Percentiles rank a stretch among this genome's conserved stretches.
These are phyloP conservation scores for Vanderwaltozyma polyspora DNA, from an alignment of 805 yeast species.

Conservation along the genomic window DNA sequence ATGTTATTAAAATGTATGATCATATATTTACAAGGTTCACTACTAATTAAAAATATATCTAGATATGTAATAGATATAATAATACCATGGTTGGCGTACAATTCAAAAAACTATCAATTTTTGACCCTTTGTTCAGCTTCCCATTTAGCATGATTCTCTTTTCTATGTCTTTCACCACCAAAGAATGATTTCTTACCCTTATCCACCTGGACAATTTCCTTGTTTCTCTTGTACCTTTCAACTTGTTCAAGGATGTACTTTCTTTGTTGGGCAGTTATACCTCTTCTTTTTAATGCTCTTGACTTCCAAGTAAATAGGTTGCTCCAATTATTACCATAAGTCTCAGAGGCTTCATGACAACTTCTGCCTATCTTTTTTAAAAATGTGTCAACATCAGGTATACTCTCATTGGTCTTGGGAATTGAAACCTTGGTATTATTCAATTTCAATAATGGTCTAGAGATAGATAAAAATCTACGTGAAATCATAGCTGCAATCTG, in stretches of 20 bases:
- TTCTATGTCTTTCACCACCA: slow-evolving; percentile 82
- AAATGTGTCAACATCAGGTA: slow-evolving; percentile 66
- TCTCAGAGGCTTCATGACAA: slow-evolving; percentile 55
- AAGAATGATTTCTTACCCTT: slow-evolving; percentile 58
- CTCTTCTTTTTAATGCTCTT: slow-evolving; percentile 54
- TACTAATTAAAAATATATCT: too few relatives aligned
- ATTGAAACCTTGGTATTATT: slow-evolving; percentile 8
- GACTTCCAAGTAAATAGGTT: slow-evolving; percentile 50
- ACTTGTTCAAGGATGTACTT: slow-evolving; percentile 65
- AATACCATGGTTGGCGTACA: too few relatives aligned
- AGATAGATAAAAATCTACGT: slow-evolving; percentile 1
- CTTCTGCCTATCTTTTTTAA: slow-evolving; percentile 71
- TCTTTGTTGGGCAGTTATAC: slow-evolving; percentile 63
- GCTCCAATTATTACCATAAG: slow-evolving; percentile 59
- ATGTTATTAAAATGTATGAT: too few relatives aligned
- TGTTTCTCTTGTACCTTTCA: slow-evolving; percentile 51
- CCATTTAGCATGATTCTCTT: slow-evolving; percentile 51
- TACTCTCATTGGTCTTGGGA: slow-evolving; percentile 41
- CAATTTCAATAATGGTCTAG: background rate
- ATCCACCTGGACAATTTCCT: slow-evolving; percentile 43
- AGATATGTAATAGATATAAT: too few relatives aligned
- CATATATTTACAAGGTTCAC: too few relatives aligned
- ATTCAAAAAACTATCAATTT: too few relatives aligned
- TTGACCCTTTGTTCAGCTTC: slow-evolving; percentile 14
- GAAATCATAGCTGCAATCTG: slow-evolving; percentile 1